Base-by-base conservation (phyloP, 768 basidiomycete species). In the Dioszegia crocea region DNA sequence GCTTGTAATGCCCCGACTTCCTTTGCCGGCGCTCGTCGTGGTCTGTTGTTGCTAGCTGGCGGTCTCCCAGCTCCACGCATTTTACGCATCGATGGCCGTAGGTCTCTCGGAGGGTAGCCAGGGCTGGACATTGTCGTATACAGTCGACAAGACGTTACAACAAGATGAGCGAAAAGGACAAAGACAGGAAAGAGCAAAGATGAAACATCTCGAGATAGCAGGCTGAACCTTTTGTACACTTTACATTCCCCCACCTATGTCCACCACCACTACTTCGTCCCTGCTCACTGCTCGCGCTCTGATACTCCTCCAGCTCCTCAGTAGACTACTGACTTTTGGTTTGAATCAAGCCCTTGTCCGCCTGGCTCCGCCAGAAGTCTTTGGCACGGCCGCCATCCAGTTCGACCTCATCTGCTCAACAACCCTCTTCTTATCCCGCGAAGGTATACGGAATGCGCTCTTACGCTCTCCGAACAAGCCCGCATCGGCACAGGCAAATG, bases 381-480 rank as follows among this genome's bases (percentile, higher is more conserved):
- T 90, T 72, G 82, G 94, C 10, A 91, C 89, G 0, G 91, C 90
- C 16, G 84, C 91, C 0, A 88, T 99, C 61, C 93, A 96, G 68
- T 91, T 98, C 76, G 96, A 98, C 74, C 83, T 97, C 26, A 72
- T 98, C 24, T 82, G 89, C 45, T 89, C 87, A 65, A 91, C 91
- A 11, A 88, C 93, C 67, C 81, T 98, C 43, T 97, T 98, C 76
- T 81, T 98, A 8, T 86, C 87, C 31, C 82, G 96, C n/a, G 96
- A 99, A 76, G 94, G 93, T 17, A 83, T 98, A 8, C 82, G 96
- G 39, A 89, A 87, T 73, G 85, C 89, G 5, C 82, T 96, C 4
- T 80, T 96, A 16, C 84, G 92, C n/a, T 27, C 59, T 9, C 44
- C 54, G 38, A 26, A 21, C 10, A 43, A 24, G 4, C 9, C 52